These are phyloP conservation scores for Arthrobotrys conoides DNA, from an alignment of 2,329 filamentous ascomycete species.

Conservation along the genomic window DNA sequence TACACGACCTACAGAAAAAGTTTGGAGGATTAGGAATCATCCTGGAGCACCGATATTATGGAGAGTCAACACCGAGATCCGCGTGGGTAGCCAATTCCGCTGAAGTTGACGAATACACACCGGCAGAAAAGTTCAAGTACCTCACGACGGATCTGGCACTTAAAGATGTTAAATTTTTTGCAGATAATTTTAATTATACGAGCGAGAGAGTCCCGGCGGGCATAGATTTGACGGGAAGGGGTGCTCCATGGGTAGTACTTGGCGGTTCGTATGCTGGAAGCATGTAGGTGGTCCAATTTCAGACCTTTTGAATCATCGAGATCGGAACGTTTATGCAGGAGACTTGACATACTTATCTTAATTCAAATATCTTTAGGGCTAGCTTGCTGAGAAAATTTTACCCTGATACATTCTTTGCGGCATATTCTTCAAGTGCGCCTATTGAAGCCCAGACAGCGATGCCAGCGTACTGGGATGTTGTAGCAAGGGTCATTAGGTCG, in stretches of 20 bases:
- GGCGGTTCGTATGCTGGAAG: slow-evolving; percentile 70
- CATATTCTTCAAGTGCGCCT: slow-evolving; percentile 68
- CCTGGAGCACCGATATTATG: slow-evolving; percentile 63
- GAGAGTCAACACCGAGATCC: slow-evolving; percentile 18
- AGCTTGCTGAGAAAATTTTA: slow-evolving; percentile 61
- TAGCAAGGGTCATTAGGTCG: slow-evolving; percentile 69
- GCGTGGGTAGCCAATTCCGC: slow-evolving; percentile 66
- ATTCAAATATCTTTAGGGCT: slow-evolving; percentile 7
- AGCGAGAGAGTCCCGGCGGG: slow-evolving; percentile 65
- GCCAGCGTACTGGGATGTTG: slow-evolving; percentile 71
- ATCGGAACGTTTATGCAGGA: neutral
- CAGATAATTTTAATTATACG: slow-evolving; percentile 66
- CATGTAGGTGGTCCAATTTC: slow-evolving; percentile 61
- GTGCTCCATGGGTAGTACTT: slow-evolving; percentile 69
- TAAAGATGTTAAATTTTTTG: slow-evolving; percentile 69
- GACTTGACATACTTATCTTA: neutral
- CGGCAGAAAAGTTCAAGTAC: slow-evolving; percentile 67
- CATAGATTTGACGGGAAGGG: slow-evolving; percentile 67
- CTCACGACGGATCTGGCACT: slow-evolving; percentile 68
- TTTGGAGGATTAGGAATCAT: slow-evolving; percentile 63
- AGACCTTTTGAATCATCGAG: neutral
- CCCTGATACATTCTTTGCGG: slow-evolving; percentile 67
- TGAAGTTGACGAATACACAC: slow-evolving; percentile 66
- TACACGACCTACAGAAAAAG: slow-evolving; percentile 59
- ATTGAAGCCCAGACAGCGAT: slow-evolving; percentile 70